Percentiles rank a stretch among this genome's conserved stretches.
Evolutionary conservation across 768 basidiomycete genomes (phyloP).

Genomic region (Termitomyces titanicus): DNA sequence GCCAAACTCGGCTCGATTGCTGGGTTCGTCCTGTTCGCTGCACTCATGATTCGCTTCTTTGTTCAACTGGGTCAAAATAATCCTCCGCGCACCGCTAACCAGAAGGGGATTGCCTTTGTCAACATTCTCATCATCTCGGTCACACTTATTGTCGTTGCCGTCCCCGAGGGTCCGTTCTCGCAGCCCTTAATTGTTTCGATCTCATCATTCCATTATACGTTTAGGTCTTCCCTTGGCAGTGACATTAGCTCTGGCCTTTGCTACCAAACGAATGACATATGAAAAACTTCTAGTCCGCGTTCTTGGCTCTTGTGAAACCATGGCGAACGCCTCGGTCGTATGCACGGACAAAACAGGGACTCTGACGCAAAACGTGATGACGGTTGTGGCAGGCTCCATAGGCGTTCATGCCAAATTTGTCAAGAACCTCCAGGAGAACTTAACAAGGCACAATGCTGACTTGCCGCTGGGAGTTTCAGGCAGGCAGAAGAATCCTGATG

Average conservation of each 20-base stretch:
- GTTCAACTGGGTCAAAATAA: conserved; percentile 70
- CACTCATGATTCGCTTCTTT: conserved; percentile 93
- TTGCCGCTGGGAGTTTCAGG: conserved; percentile 21
- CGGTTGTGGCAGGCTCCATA: conserved; percentile 92
- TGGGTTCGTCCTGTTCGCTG: conserved; percentile 75
- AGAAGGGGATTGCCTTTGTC: conserved; percentile 89
- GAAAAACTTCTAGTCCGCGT: conserved; percentile 95
- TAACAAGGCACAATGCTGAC: conserved; percentile 63
- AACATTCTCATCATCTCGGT: conserved; percentile 94
- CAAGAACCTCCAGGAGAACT: conserved; percentile 67
- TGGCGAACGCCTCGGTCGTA: conserved; percentile 96
- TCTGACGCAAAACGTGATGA: conserved; percentile 93
- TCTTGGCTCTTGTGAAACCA: conserved; percentile 95
- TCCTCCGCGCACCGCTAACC: conserved; percentile 61
- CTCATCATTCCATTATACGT: conserved; percentile 3
- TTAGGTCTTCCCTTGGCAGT: conserved; percentile 91
- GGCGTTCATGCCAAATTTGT: conserved; percentile 96
- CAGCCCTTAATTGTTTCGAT: neutral
- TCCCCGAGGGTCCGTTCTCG: conserved; percentile 38
- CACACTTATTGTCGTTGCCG: conserved; percentile 59
- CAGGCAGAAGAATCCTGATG: conserved; percentile 48
- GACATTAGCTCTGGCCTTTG: conserved; percentile 93
- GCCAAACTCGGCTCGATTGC: conserved; percentile 85
- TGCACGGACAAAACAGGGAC: conserved; percentile 98
- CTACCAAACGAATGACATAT: conserved; percentile 96